Base-by-base conservation (phyloP, 1,284 basidiomycete genomes). In the Lentinula novae-zelandiae region DNA sequence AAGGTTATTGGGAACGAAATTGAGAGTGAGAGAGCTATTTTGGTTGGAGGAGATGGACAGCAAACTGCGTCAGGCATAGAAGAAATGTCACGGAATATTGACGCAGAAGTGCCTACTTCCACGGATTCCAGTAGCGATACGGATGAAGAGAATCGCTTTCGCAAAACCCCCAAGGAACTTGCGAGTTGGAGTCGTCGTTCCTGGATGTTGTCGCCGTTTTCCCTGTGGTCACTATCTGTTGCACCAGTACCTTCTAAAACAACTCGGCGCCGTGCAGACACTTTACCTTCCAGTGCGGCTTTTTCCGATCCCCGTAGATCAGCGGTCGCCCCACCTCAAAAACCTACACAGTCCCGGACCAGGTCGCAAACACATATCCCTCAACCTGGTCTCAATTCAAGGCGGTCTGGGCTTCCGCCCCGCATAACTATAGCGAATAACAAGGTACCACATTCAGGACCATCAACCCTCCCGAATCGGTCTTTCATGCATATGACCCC, bases 1-100 rank as follows among this genome's bases (percentile, higher is more conserved):
- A 76, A 75, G 50, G 77, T 75, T 31, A 76, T 92, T 20, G 86
- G 84, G 63, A 70, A 79, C 51, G 89, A 92, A 67, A 89, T 89
- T 38, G 82, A 84, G 65, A 89, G 79, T 63, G 81, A 84, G 44
- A 78, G 81, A 9, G 76, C 85, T 3, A 82, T 81, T 13, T 78
- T 90, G 44, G 87, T 91, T 27, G 75, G 83, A 55, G 86, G 86
- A 34, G 87, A 90, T 68, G 89, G 87, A 22, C 78, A 79, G 5
- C 81, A 82, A 68, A 79, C 73, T 9, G 71, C 70, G 27, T 69
- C 73, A 38, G 78, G 75, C 33, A 74, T 76, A 65, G 71, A 72
- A 50, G 69, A 71, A 15, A 73, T 76, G 63, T 72, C 76, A 48
- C 73, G 75, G 51, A 71, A 74, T 34, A 71, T 80, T 27, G 66